These are phyloP conservation scores for Bauhinia variegata DNA, from an alignment of 306 rosid genomes.

Conservation along the genomic window DNA sequence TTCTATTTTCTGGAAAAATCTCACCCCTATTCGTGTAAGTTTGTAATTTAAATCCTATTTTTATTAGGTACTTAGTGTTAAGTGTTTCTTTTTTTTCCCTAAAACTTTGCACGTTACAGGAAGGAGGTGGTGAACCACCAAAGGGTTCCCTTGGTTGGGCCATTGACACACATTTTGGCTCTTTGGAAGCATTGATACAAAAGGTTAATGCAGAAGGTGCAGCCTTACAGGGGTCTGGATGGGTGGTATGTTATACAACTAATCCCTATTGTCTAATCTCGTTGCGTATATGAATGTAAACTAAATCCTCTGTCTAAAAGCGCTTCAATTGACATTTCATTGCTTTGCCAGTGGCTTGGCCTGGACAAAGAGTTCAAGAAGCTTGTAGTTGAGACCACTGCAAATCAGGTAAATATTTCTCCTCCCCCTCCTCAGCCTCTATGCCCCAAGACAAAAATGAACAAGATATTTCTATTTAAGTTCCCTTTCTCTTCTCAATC, in stretches of 20 bases:
- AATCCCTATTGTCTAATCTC: slow-evolving; percentile 2
- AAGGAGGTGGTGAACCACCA: slow-evolving; percentile 96
- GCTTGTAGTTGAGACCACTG: slow-evolving; percentile 90
- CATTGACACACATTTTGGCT: slow-evolving; percentile 76
- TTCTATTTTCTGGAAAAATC: slow-evolving; percentile 82
- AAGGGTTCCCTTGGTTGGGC: slow-evolving; percentile 81
- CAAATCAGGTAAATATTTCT: slow-evolving; percentile 93
- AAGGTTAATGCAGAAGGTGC: slow-evolving; percentile 86
- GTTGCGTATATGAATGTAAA: slow-evolving; percentile 10
- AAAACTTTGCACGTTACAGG: slow-evolving; percentile 51
- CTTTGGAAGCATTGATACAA: slow-evolving; percentile 64
- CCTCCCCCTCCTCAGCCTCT: too few species aligned
- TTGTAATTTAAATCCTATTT: slow-evolving; percentile 23
- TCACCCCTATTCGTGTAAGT: slow-evolving; percentile 62
- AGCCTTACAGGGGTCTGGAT: slow-evolving; percentile 97
- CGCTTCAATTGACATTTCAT: slow-evolving; percentile 18
- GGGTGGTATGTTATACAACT: slow-evolving; percentile 80
- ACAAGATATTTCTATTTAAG: too few species aligned
- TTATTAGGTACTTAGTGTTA: neutral
- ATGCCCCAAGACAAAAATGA: too few species aligned
- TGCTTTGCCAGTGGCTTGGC: slow-evolving; percentile 88
- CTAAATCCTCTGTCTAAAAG: neutral
- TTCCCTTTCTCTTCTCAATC: too few species aligned
- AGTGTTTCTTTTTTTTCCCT: slow-evolving; percentile 10
- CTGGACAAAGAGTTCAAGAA: slow-evolving; percentile 84